phyloP scores from a whole-genome alignment of 805 yeast genomes.

The Pichia gijzeniarum region DNA sequence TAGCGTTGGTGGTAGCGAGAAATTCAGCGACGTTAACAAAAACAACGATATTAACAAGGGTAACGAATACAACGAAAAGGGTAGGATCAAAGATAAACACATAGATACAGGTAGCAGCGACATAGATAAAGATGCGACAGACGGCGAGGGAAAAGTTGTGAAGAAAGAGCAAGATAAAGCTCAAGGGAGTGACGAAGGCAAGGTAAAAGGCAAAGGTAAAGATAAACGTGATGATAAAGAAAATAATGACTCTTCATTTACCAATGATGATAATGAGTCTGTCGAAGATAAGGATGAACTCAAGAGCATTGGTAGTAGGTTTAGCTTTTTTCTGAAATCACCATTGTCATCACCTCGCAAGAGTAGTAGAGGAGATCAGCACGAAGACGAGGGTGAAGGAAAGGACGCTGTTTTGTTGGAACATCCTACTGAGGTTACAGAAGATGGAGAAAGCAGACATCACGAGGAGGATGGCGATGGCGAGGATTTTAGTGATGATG shows the following conservation, averaged over 20 bases:
- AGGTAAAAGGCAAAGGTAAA: too few relatives aligned
- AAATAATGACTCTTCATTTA: too few relatives aligned
- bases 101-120: too few relatives aligned
- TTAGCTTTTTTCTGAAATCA: slow-evolving; percentile 8
- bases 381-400: not conserved
- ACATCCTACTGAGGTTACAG: not conserved
- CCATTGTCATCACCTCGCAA: slow-evolving; percentile 7
- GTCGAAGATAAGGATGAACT: slow-evolving; percentile 1
- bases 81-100: too few relatives aligned
- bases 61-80: too few relatives aligned
- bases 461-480: not conserved
- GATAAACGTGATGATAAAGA: too few relatives aligned
- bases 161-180: too few relatives aligned
- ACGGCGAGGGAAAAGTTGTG: too few relatives aligned
- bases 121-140: too few relatives aligned
- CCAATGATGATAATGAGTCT: not conserved
- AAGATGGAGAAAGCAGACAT: not conserved
- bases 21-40: not conserved
- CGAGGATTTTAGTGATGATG: slow-evolving; percentile 27
- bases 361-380: not conserved
- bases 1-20: not conserved
- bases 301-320: slow-evolving; percentile 6
- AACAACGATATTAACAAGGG: not conserved
- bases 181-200: too few relatives aligned
- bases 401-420: not conserved